Conservation (phyloP, 352 stramenopile species). For the Phytophthora colocasiae region DNA sequence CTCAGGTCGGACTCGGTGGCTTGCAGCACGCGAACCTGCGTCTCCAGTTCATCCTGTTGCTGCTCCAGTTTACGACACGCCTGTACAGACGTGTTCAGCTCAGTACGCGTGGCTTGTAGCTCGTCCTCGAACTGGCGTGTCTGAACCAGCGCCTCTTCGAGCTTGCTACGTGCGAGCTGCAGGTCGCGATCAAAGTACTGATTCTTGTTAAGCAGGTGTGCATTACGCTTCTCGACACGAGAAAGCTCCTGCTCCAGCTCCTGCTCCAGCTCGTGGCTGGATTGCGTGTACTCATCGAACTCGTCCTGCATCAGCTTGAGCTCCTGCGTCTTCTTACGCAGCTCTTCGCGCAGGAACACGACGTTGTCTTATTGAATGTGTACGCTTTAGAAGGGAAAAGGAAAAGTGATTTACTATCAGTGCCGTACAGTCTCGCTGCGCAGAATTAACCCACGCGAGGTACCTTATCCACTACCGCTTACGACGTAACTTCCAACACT, state of each 20-base stretch:
- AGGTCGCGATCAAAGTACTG: slow-evolving; percentile 68
- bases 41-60: slow-evolving; percentile 81
- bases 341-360: slow-evolving; percentile 50
- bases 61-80: slow-evolving; percentile 68
- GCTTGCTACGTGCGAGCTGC: slow-evolving; percentile 48
- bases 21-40: slow-evolving; percentile 83
- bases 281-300: slow-evolving; percentile 87
- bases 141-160: slow-evolving; percentile 63
- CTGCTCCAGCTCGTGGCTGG: slow-evolving; percentile 79
- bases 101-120: slow-evolving; percentile 46
- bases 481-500: too few relatives aligned
- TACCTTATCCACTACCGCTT: too few relatives aligned
- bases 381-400: too few relatives aligned
- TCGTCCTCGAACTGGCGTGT: slow-evolving; percentile 65
- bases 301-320: slow-evolving; percentile 74
- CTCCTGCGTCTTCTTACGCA: slow-evolving; percentile 66
- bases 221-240: slow-evolving; percentile 63
- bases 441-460: too few relatives aligned
- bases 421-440: too few relatives aligned
- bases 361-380: too few relatives aligned
- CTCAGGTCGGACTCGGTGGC: slow-evolving; percentile 79
- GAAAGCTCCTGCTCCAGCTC: slow-evolving; percentile 81
- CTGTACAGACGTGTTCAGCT: slow-evolving; percentile 46
- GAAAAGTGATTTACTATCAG: too few relatives aligned
- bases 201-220: slow-evolving; percentile 49